Evolutionary conservation across 805 yeast genomes (phyloP).

Genomic region (Diddensiella transvaalensis): DNA sequence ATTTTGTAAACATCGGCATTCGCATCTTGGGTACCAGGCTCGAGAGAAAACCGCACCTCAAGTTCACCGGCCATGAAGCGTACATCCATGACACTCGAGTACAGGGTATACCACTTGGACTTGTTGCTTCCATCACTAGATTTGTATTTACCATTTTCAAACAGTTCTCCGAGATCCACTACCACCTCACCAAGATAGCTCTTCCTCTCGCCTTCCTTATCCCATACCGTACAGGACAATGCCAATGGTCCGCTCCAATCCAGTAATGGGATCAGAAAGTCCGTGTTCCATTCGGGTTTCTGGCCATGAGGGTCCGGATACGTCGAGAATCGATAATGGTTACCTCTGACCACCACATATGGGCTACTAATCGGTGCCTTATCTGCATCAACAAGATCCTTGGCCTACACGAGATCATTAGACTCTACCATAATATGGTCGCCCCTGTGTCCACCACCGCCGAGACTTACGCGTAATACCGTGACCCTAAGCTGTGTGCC

Average conservation of each 20-base stretch:
- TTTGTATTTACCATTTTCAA: slow-evolving; percentile 3
- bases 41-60: slow-evolving; percentile 14
- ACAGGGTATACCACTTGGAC: slow-evolving; percentile 7
- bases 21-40: slow-evolving; percentile 2
- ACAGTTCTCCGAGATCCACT: slow-evolving; percentile 9
- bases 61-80: slow-evolving; percentile 14
- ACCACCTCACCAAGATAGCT: slow-evolving; percentile 19
- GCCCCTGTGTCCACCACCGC: not conserved
- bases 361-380: slow-evolving; percentile 3
- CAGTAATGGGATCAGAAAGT: slow-evolving; percentile 45
- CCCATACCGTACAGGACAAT: slow-evolving; percentile 28
- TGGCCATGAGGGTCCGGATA: slow-evolving; percentile 64
- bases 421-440: not conserved
- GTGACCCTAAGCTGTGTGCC: slow-evolving; percentile 5
- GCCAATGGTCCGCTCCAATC: slow-evolving; percentile 15
- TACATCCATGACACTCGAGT: not conserved
- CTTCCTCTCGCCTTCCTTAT: slow-evolving; percentile 27
- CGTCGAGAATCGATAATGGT: slow-evolving; percentile 36
- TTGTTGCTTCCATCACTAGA: slow-evolving; percentile 4
- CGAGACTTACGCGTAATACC: slow-evolving; percentile 1
- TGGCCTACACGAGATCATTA: slow-evolving; percentile 7
- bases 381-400: slow-evolving; percentile 10
- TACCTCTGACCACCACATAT: slow-evolving; percentile 27
- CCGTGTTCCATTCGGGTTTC: slow-evolving; percentile 75
- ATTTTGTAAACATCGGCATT: slow-evolving; percentile 11